These are phyloP conservation scores for Linderina pennispora DNA, from an alignment of 192 early-diverging fungal species.

Conservation along the genomic window DNA sequence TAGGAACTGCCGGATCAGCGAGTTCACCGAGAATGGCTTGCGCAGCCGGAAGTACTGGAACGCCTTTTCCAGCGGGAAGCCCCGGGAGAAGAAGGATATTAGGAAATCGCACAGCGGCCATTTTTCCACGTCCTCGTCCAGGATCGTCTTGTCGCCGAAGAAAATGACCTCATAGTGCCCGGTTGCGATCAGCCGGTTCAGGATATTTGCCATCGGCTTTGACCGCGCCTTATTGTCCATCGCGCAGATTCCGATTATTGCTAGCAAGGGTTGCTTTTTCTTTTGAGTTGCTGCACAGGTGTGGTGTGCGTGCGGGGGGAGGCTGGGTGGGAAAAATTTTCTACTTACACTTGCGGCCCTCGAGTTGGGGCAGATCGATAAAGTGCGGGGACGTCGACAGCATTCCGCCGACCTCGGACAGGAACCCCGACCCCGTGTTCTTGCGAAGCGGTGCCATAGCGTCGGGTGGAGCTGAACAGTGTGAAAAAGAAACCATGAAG, in stretches of 20 bases:
- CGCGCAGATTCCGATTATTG: conserved; percentile 79
- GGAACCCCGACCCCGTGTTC: conserved; percentile 12
- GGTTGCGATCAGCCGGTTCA: conserved; percentile 59
- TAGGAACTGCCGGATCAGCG: conserved; percentile 79
- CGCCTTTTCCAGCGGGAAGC: conserved; percentile 92
- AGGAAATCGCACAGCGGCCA: conserved; percentile 97
- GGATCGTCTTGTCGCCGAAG: conserved; percentile 95
- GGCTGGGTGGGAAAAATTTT: too few relatives aligned
- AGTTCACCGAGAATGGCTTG: conserved; percentile 86
- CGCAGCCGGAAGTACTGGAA: conserved; percentile 80
- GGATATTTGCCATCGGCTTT: conserved; percentile 93
- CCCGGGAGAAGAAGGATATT: conserved; percentile 92
- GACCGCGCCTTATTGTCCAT: conserved; percentile 93
- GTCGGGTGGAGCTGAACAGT: too few relatives aligned
- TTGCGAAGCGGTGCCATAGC: too few relatives aligned
- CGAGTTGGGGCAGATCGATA: conserved; percentile 36
- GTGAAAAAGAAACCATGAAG: too few relatives aligned
- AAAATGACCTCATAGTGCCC: conserved; percentile 79
- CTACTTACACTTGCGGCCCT: conserved; percentile 28
- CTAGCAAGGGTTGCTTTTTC: too few relatives aligned
- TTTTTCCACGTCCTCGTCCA: conserved; percentile 83
- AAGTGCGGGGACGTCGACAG: conserved; percentile 23
- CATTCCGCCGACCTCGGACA: conserved; percentile 16
- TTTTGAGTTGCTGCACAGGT: too few relatives aligned
- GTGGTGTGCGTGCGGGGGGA: too few relatives aligned